phyloP scores from a whole-genome alignment of 371 early-diverging fungal species.

The Capniomyces stellatus region DNA sequence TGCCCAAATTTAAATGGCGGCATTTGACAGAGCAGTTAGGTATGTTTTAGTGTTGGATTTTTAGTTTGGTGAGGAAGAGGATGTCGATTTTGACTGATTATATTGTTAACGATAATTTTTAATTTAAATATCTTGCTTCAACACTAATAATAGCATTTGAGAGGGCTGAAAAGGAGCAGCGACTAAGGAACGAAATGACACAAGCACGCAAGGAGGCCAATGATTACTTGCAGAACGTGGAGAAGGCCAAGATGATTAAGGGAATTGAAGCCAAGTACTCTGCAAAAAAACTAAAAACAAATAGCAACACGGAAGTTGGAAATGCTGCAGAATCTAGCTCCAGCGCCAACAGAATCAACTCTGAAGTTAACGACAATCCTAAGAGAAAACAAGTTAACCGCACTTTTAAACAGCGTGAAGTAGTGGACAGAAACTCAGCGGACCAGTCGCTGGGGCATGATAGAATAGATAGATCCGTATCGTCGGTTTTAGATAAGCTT shows the following conservation, averaged over 20 bases:
- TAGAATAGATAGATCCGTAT: no score
- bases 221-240: slow-evolving; percentile 66
- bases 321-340: background rate
- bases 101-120: no score
- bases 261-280: slow-evolving; percentile 50
- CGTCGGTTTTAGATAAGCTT: no score
- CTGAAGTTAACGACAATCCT: no score
- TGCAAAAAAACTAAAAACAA: slow-evolving; percentile 5
- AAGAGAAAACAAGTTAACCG: no score
- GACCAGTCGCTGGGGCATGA: no score
- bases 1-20: slow-evolving; percentile 91
- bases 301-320: background rate
- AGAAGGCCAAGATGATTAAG: slow-evolving; percentile 61
- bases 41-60: slow-evolving; percentile 15
- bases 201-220: slow-evolving; percentile 74
- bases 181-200: slow-evolving; percentile 62
- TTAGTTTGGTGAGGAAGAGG: background rate
- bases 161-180: slow-evolving; percentile 50
- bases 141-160: slow-evolving; percentile 10
- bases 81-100: no score
- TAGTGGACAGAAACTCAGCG: no score
- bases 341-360: no score
- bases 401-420: no score
- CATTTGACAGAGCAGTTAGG: slow-evolving; percentile 82
- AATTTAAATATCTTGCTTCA: no score